Evolutionary conservation across 192 early-diverging fungal genomes (phyloP).

Genomic region (Gaertneriomyces sp.): DNA sequence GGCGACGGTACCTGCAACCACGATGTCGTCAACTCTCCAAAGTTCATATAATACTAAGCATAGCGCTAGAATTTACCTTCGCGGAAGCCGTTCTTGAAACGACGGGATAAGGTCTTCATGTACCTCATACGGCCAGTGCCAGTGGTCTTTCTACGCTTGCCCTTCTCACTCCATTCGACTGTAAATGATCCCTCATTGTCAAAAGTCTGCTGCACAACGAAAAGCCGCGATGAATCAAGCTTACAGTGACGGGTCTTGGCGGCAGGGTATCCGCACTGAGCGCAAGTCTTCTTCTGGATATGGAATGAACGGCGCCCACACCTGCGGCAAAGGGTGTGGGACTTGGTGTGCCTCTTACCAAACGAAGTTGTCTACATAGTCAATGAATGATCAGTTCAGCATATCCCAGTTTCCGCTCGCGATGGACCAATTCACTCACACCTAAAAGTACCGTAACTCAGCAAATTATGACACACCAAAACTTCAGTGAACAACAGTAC

Average conservation of each 20-base stretch:
- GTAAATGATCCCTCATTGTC: slow-evolving; percentile 1
- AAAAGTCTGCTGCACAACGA: neutral
- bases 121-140: slow-evolving; percentile 97
- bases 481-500: too few species aligned
- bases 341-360: slow-evolving; percentile 99
- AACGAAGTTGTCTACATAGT: slow-evolving; percentile 98
- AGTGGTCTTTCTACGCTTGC: slow-evolving; percentile 97
- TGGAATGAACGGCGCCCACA: slow-evolving; percentile 98
- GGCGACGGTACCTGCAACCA: neutral
- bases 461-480: too few species aligned
- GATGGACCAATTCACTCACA: too few species aligned
- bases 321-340: slow-evolving; percentile 96
- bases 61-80: slow-evolving; percentile 36
- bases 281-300: slow-evolving; percentile 99
- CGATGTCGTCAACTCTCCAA: neutral
- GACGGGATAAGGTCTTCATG: slow-evolving; percentile 86
- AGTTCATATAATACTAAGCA: neutral
- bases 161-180: slow-evolving; percentile 97
- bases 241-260: slow-evolving; percentile 95
- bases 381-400: slow-evolving; percentile 36
- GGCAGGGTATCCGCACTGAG: slow-evolving; percentile 96
- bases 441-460: too few species aligned
- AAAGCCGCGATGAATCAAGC: slow-evolving; percentile 6
- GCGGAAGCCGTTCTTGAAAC: slow-evolving; percentile 99
- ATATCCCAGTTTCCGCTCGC: neutral